These are phyloP conservation scores for Fusarium chlamydosporum DNA, from an alignment of 2,329 filamentous ascomycete genomes.

Conservation along the genomic window DNA sequence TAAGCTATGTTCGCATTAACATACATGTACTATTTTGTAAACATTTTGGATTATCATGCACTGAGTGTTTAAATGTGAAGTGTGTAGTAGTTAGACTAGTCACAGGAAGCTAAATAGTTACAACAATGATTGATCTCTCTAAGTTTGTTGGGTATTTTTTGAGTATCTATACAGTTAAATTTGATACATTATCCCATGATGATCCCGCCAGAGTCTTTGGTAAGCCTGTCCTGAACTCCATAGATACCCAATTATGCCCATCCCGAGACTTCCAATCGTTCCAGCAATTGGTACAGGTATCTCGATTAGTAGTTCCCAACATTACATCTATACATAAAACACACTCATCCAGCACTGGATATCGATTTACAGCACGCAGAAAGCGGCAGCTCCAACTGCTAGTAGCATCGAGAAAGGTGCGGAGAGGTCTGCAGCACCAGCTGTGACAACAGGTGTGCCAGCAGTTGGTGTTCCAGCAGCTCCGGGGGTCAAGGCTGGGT, in stretches of 20 bases:
- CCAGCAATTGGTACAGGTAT: slow-evolving; percentile 43
- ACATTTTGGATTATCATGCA: not conserved
- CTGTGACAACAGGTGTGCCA: slow-evolving; percentile 36
- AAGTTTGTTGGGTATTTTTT: slow-evolving; percentile 30
- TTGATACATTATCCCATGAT: slow-evolving; percentile 31
- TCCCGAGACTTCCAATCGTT: slow-evolving; percentile 41
- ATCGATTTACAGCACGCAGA: slow-evolving; percentile 57
- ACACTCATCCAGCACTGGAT: slow-evolving; percentile 6
- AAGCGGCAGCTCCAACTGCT: slow-evolving; percentile 59
- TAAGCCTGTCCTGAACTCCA: slow-evolving; percentile 26
- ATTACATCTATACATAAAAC: slow-evolving; percentile 35
- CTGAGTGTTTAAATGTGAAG: not conserved
- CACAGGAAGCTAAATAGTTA: not conserved
- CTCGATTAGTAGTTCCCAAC: slow-evolving; percentile 42
- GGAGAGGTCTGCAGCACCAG: slow-evolving; percentile 53
- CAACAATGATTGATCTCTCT: slow-evolving; percentile 21
- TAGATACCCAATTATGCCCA: slow-evolving; percentile 26
- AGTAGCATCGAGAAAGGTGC: slow-evolving; percentile 61
- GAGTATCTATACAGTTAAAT: slow-evolving; percentile 21
- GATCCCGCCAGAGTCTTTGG: not conserved
- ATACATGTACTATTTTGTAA: not conserved
- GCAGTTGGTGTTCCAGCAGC: slow-evolving; percentile 44
- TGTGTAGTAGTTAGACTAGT: no score
- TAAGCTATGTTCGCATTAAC: not conserved
- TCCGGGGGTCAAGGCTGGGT: slow-evolving; percentile 32